A percentile compares a stretch with the other conserved stretches of the same genome.
phyloP scores from a whole-genome alignment of 345 rosid species.

The Lenwebbia sp. region DNA sequence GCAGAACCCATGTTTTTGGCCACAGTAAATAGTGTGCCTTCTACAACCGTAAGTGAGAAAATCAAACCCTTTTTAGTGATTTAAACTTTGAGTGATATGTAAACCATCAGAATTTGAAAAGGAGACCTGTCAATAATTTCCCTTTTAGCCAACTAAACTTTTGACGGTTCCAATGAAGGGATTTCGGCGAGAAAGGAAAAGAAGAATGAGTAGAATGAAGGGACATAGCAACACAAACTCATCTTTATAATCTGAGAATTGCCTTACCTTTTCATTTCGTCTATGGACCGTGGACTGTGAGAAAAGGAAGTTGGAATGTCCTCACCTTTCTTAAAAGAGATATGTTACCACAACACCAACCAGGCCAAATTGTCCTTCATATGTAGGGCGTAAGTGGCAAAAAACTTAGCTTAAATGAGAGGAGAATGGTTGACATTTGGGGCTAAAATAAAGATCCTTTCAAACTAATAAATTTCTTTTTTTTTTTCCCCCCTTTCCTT shows the following conservation, averaged over 20 bases:
- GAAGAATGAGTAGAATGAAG: background rate
- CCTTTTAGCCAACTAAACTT: background rate
- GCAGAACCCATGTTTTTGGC: background rate
- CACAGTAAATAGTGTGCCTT: background rate
- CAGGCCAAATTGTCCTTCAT: conserved; percentile 12
- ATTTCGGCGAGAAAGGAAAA: background rate
- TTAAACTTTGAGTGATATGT: background rate
- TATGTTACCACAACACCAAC: conserved; percentile 7
- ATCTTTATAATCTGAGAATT: background rate
- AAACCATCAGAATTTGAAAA: background rate
- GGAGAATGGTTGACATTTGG: background rate
- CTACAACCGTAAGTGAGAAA: background rate
- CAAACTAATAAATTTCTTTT: background rate
- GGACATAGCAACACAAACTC: background rate
- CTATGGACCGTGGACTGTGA: background rate
- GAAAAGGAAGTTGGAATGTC: conserved; percentile 7
- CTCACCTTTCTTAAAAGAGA: conserved; percentile 35
- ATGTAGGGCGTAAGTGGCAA: background rate
- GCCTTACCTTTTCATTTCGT: background rate
- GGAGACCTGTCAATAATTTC: background rate
- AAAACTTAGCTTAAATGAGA: background rate
- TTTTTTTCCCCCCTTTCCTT: conserved; percentile 11
- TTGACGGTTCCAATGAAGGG: background rate
- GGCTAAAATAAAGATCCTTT: background rate
- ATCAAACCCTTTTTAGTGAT: background rate